Percentiles rank a stretch among this genome's conserved stretches.
These are phyloP conservation scores for Colletotrichum graminicola DNA, from an alignment of 2,329 filamentous ascomycete species.

Conservation along the genomic window DNA sequence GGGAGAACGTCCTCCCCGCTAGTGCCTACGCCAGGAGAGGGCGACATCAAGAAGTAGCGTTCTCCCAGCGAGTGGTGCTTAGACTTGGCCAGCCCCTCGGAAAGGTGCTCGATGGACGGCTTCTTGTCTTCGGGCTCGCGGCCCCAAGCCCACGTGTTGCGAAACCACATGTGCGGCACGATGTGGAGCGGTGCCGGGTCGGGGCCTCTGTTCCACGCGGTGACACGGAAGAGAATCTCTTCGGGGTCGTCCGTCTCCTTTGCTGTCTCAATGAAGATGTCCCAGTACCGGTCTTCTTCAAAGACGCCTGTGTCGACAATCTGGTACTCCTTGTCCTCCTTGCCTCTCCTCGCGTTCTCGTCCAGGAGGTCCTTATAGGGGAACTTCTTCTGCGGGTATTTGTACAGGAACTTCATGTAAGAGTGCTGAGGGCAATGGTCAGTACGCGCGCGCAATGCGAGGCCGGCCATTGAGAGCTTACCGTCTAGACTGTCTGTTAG, in stretches of 20 bases:
- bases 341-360: constrained; percentile 83
- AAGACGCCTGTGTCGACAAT: constrained; percentile 91
- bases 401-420: constrained; percentile 99
- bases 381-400: constrained; percentile 92
- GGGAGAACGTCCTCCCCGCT: constrained; percentile 88
- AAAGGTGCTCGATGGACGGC: constrained; percentile 78
- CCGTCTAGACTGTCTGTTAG: constrained; percentile 38
- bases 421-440: constrained; percentile 74
- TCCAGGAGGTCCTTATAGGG: constrained; percentile 90
- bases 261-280: constrained; percentile 95
- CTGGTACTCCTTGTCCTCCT: constrained; percentile 89
- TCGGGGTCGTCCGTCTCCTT: constrained; percentile 95
- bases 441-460: constrained; percentile 21
- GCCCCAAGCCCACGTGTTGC: constrained; percentile 98
- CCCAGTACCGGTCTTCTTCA: constrained; percentile 92
- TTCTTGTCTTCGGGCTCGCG: constrained; percentile 81
- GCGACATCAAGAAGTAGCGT: constrained; percentile 85
- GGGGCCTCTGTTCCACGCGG: constrained; percentile 94
- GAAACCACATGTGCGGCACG: constrained; percentile 94
- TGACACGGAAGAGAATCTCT: constrained; percentile 92
- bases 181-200: constrained; percentile 94
- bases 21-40: constrained; percentile 85
- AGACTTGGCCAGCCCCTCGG: constrained; percentile 78
- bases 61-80: constrained; percentile 85
- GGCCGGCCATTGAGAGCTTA: constrained; percentile 24